Evolutionary conservation across 768 basidiomycete species (phyloP), one percentile per base, ranked within the genome.

Genomic region (Neoboletus brunneissimus): DNA sequence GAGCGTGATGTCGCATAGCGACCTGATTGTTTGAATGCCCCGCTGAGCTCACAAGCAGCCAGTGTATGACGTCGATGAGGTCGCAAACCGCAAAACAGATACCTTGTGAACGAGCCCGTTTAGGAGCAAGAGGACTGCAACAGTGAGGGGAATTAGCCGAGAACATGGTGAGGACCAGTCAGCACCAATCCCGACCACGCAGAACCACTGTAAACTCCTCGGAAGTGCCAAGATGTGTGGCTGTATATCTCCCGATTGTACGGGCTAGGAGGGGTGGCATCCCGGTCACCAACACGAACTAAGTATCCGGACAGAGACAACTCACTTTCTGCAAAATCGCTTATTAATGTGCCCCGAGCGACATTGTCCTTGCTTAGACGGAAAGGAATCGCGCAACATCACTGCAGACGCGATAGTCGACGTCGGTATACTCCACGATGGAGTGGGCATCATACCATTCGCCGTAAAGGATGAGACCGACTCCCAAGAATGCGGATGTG

Each of bases 401-500:
- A 47, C 83, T 89, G 77, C 98, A 97, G 63, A 98, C 96, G 37
- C 85, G 82, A 72, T 98, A 98, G 73, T 99, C 97, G 61, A 98
- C 80, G 72, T 99, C 97, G n/a, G 31, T 32, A 32, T 12, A 11
- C 12, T 32, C 12, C 12, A 32, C 12, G 12, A 32, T 32, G 32
- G 11, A 31, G 9, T 3, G 31, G 31, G n/a, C n/a, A n/a, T n/a
- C n/a, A n/a, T n/a, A n/a, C n/a, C n/a, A n/a, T n/a, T n/a, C n/a
- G n/a, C n/a, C n/a, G n/a, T n/a, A n/a, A n/a, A n/a, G n/a, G n/a
- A n/a, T n/a, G n/a, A n/a, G n/a, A n/a, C n/a, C n/a, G n/a, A n/a
- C n/a, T n/a, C n/a, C n/a, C n/a, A n/a, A n/a, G n/a, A n/a, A n/a
- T n/a, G n/a, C n/a, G n/a, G n/a, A n/a, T n/a, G n/a, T n/a, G n/a